Percentiles rank a stretch among this genome's conserved stretches.
Evolutionary conservation across 2,329 filamentous ascomycete species (phyloP).

Genomic region (Magnaporthiopsis rhizophila): DNA sequence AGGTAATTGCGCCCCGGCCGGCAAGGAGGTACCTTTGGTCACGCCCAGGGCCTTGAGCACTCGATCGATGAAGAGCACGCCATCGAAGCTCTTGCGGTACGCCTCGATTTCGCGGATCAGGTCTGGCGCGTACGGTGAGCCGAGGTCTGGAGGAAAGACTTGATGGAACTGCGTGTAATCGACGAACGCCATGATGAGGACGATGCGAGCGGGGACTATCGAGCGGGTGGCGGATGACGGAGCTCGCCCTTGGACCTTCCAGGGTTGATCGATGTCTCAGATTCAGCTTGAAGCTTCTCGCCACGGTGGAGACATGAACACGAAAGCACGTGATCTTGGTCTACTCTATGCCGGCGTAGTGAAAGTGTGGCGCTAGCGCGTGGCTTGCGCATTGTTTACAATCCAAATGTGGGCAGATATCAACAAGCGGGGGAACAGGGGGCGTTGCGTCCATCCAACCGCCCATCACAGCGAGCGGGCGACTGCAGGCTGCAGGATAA

Average conservation of each 20-base stretch:
- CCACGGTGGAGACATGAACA: neutral
- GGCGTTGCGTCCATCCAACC: neutral
- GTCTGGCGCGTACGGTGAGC: constrained; percentile 55
- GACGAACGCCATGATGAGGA: constrained; percentile 28
- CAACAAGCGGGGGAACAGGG: constrained; percentile 18
- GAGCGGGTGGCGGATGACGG: neutral
- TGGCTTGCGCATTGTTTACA: constrained; percentile 16
- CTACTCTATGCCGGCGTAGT: neutral
- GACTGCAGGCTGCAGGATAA: constrained; percentile 6
- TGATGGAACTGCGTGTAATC: constrained; percentile 60
- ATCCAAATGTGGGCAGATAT: constrained; percentile 13
- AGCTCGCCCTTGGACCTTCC: neutral
- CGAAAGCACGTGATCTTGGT: constrained; percentile 9
- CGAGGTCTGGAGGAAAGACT: constrained; percentile 55
- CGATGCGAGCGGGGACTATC: neutral
- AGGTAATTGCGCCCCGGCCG: neutral
- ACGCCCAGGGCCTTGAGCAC: constrained; percentile 64
- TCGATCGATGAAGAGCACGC: constrained; percentile 71
- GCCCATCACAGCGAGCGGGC: neutral
- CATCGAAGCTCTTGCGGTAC: constrained; percentile 59
- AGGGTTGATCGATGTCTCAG: neutral
- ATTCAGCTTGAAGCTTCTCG: too few relatives aligned
- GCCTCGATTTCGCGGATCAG: constrained; percentile 55
- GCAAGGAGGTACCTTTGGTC: constrained; percentile 48
- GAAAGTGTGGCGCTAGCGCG: neutral